phyloP scores from a whole-genome alignment of 768 basidiomycete species.

The Russula olivacea region DNA sequence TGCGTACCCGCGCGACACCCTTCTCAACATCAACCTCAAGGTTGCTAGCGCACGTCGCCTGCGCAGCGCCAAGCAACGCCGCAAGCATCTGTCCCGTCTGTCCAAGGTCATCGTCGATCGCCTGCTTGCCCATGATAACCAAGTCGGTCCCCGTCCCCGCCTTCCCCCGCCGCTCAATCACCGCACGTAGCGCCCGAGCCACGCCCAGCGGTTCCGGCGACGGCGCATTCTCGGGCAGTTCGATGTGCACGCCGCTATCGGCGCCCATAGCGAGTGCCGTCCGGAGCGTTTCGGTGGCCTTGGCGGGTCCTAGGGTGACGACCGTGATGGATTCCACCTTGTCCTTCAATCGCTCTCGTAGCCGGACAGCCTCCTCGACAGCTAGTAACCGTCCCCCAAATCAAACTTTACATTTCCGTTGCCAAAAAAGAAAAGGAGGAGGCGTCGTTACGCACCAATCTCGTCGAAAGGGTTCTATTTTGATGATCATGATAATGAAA shows the following conservation, averaged over 20 bases:
- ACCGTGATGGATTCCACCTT: slow-evolving; percentile 82
- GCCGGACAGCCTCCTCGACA: slow-evolving; percentile 92
- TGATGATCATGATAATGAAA: not conserved
- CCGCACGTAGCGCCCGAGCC: slow-evolving; percentile 73
- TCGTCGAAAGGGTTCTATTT: slow-evolving; percentile 95
- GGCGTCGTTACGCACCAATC: slow-evolving; percentile 57
- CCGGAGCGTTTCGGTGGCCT: slow-evolving; percentile 83
- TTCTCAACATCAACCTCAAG: slow-evolving; percentile 61
- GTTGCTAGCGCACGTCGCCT: slow-evolving; percentile 93
- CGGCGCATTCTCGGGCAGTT: slow-evolving; percentile 65
- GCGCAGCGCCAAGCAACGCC: slow-evolving; percentile 84
- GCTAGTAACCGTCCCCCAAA: slow-evolving; percentile 41
- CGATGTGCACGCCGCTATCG: slow-evolving; percentile 87
- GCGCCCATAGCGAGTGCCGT: slow-evolving; percentile 98
- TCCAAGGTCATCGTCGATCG: slow-evolving; percentile 94
- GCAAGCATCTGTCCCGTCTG: slow-evolving; percentile 98
- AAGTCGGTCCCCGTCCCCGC: slow-evolving; percentile 56
- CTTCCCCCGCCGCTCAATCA: slow-evolving; percentile 58
- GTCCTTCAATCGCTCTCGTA: slow-evolving; percentile 80
- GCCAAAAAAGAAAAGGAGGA: not conserved
- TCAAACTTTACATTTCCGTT: not conserved
- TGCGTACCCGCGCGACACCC: slow-evolving; percentile 62
- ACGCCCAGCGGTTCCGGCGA: slow-evolving; percentile 87
- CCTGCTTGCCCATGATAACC: slow-evolving; percentile 95
- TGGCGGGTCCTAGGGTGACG: slow-evolving; percentile 90